These are phyloP conservation scores for Colletotrichum magnum DNA, from an alignment of 2,329 filamentous ascomycete genomes.

Conservation along the genomic window DNA sequence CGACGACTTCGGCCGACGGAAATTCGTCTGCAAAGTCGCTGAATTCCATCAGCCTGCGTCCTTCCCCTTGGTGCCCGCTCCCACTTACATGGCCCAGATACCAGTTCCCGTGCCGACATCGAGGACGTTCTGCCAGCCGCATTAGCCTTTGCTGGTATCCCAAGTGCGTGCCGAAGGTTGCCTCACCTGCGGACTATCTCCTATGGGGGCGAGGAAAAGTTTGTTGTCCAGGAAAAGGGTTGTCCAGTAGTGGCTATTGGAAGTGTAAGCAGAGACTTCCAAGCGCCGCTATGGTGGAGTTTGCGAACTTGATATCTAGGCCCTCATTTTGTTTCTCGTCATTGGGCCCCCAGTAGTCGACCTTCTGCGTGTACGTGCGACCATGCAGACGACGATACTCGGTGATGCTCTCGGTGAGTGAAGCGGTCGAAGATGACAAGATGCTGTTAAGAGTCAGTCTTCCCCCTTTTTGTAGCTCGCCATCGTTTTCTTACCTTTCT, in stretches of 20 bases:
- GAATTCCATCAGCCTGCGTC: not conserved
- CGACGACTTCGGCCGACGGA: slow-evolving; percentile 59
- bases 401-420: not conserved
- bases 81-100: slow-evolving; percentile 59
- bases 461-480: not conserved
- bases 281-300: not conserved
- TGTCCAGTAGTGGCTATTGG: slow-evolving; percentile 43
- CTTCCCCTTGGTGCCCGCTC: not conserved
- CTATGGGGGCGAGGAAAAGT: slow-evolving; percentile 54
- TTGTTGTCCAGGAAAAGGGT: slow-evolving; percentile 44
- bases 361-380: not conserved
- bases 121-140: slow-evolving; percentile 43
- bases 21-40: slow-evolving; percentile 64
- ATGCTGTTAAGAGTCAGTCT: not conserved
- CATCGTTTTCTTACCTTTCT: not conserved
- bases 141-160: not conserved
- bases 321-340: slow-evolving; percentile 47
- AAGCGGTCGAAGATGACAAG: not conserved
- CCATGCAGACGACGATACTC: not conserved
- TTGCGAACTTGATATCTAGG: slow-evolving; percentile 42
- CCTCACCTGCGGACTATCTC: slow-evolving; percentile 43
- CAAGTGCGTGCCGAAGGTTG: not conserved
- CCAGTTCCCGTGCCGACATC: slow-evolving; percentile 69
- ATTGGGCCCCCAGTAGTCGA: slow-evolving; percentile 48
- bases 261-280: not conserved